Conservation (phyloP, 495 filamentous ascomycete genomes). For the Penicillium canescens region DNA sequence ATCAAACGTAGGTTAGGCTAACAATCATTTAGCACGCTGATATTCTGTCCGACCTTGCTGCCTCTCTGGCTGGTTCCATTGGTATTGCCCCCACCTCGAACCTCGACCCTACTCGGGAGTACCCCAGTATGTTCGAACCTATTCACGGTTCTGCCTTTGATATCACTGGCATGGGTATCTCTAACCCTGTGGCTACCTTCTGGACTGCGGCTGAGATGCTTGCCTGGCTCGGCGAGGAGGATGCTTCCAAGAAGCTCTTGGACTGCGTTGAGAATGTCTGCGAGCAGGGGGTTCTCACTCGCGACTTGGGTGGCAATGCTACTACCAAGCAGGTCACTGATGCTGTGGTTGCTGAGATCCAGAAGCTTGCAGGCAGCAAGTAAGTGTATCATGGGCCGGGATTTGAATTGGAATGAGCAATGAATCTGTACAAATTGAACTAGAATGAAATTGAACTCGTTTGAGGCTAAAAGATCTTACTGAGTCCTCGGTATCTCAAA, state of each 20-base stretch:
- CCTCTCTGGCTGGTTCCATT: constrained; percentile 55
- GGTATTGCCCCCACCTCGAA: constrained; percentile 63
- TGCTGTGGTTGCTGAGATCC: constrained; percentile 61
- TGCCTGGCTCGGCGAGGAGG: constrained; percentile 59
- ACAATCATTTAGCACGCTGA: constrained; percentile 46
- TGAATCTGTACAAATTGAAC: background rate
- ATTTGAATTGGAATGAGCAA: background rate
- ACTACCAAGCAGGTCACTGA: constrained; percentile 60
- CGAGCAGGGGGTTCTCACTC: constrained; percentile 58
- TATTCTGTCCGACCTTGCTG: constrained; percentile 59
- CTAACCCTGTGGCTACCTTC: constrained; percentile 71
- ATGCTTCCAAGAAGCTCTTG: constrained; percentile 56
- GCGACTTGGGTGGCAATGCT: constrained; percentile 57
- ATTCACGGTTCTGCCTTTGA: constrained; percentile 71
- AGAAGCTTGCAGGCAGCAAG: constrained; percentile 22
- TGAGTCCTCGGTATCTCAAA: no score
- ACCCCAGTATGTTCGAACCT: constrained; percentile 68
- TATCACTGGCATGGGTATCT: constrained; percentile 69
- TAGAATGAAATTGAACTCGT: background rate
- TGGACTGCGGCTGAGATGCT: constrained; percentile 73
- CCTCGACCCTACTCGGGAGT: constrained; percentile 60
- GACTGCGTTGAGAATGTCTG: constrained; percentile 60
- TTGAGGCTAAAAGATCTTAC: background rate
- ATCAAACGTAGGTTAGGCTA: background rate
- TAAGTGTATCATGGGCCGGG: background rate